Evolutionary conservation across 805 yeast genomes (phyloP), one percentile per base, ranked within the genome.

Genomic region (Monosporozyma yasuniensis): DNA sequence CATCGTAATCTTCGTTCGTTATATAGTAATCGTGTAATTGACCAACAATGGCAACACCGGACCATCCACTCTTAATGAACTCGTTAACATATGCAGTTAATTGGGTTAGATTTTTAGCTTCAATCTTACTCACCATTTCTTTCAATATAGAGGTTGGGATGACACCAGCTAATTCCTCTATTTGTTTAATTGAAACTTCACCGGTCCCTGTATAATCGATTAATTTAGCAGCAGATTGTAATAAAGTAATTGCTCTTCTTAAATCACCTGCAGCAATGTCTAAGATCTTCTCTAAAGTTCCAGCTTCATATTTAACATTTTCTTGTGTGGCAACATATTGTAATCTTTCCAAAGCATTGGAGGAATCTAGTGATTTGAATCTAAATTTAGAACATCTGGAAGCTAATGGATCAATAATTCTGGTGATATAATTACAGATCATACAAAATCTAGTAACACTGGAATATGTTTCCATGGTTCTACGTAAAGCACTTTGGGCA

Each of bases 311-410:
- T 12, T 60, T 56, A 7, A 72, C 61, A 3, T 73, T 66, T 39
- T 73, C 72, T 55, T 84, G 83, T 41, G 67, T 53, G 1, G 77
- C 71, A 51, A 93, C 83, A 53, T 72, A 78, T 55, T 74, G 65
- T 52, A 93, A 71, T 55, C 99, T 75, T 11, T 65, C 71, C 48
- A 87, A 67, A 0, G 97, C 95, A 60, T 84, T 81, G 1, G 68
- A 71, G 54, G 79, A 76, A 59, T 86, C 90, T 52, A 93, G 73
- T 38, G 85, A 79, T 59, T 82, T 82, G 72, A 93, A 93, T 57
- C 99, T 74, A 67, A 93, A 93, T 66, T 93, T 93, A 39, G 97
- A 87, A 69, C 99, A 93, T 64, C 99, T 78, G 46, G 96, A 87
- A 4, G 98, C 96, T 52, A 93, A 71, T 1, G 99, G 99, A 59